phyloP scores from a whole-genome alignment of 2,329 filamentous ascomycete genomes.

The Penicillium sp. region DNA sequence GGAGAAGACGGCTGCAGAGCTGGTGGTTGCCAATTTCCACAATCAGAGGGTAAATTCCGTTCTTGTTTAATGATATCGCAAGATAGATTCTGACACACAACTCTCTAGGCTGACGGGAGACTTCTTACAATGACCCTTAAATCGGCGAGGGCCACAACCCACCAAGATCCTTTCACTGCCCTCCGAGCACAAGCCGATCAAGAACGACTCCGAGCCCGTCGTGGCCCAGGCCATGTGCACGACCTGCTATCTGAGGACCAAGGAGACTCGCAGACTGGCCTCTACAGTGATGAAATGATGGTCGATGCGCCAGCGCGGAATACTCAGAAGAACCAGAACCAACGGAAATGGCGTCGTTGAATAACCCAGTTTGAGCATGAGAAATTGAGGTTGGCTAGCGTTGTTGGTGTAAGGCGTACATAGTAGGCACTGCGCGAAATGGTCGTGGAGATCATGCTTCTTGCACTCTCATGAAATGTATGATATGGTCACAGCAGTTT shows the following conservation, averaged over 20 bases:
- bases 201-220: slow-evolving; percentile 35
- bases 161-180: slow-evolving; percentile 30
- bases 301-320: slow-evolving; percentile 34
- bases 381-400: neutral
- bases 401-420: neutral
- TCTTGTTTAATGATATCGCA: too few species aligned
- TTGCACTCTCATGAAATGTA: slow-evolving; percentile 21
- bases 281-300: slow-evolving; percentile 45
- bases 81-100: slow-evolving; percentile 16
- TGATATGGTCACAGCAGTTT: slow-evolving; percentile 11
- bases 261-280: slow-evolving; percentile 18
- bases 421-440: neutral
- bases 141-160: slow-evolving; percentile 15
- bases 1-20: slow-evolving; percentile 56
- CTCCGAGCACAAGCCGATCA: slow-evolving; percentile 43
- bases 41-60: slow-evolving; percentile 54
- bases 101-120: slow-evolving; percentile 56
- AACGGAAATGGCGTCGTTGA: slow-evolving; percentile 21
- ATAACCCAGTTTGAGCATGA: neutral
- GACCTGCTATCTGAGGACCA: neutral
- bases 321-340: slow-evolving; percentile 20
- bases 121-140: slow-evolving; percentile 58
- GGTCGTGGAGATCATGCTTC: neutral
- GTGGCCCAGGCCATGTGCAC: slow-evolving; percentile 1
- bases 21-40: slow-evolving; percentile 61